Evolutionary conservation across 192 early-diverging fungal species (phyloP), one percentile per base, ranked within the genome.

Genomic region (Chytriomyces confervae): DNA sequence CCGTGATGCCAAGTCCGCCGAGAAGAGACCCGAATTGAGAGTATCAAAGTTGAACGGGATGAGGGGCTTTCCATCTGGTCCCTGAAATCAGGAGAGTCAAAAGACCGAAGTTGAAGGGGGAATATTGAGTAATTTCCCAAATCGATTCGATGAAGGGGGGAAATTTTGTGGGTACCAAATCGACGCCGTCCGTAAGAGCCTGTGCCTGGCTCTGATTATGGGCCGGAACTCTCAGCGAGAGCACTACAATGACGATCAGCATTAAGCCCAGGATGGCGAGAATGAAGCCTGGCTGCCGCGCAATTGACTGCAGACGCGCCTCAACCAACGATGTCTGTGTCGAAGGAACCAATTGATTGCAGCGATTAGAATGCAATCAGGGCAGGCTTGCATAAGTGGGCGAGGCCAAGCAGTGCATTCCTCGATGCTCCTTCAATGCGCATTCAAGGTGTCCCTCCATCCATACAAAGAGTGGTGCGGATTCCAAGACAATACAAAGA

Each of bases 31-130:
- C 47, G 69, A 70, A 51, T 70, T n/a, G 18, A 70, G 47, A 5
- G 69, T n/a, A 27, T 50, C 50, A 8, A 70, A 24, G 13, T 53
- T 50, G 50, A 70, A 70, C 10, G 69, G 69, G 10, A 70, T 10
- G 2, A 70, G 69, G 9, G 66, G 13, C 13, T 18, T 68, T 68
- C 44, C 29, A 13, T 68, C 66, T 16, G n/a, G 29, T 24, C 66
- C 66, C 46, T 48, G 24, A 46, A 60, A n/a, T 60, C 5, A 16
- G 20, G 20, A 60, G 57, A 60, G 2, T 16, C 16, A 20, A n/a
- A 57, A 60, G 57, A n/a, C 16, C 5, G 57, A 60, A 60, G 57
- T 16, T n/a, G 57, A 20, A 60, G 16, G 16, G 57, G 16, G 16
- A n/a, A 16, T n/a, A 5, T 60, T 60, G 57, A 20, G 20, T 60